phyloP scores from a whole-genome alignment of 2,329 filamentous ascomycete species.

The Neonectria sp. region DNA sequence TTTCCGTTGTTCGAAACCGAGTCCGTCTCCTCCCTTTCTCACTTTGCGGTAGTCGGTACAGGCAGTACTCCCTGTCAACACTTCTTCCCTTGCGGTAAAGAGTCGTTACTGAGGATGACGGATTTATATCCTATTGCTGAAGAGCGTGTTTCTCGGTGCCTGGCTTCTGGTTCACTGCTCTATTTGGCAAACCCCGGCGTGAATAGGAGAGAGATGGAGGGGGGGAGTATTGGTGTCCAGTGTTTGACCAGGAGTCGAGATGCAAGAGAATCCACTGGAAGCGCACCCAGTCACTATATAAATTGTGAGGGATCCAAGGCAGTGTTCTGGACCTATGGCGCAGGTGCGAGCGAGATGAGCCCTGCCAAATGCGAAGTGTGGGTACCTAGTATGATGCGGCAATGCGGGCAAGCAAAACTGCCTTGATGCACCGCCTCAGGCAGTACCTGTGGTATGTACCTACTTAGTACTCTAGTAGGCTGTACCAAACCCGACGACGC shows the following conservation, averaged over 20 bases:
- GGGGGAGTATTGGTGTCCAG: not conserved
- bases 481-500: conserved; percentile 9
- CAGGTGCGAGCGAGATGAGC: not conserved
- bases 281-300: not conserved
- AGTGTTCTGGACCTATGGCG: not conserved
- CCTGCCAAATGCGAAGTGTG: not conserved
- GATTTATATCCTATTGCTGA: not conserved
- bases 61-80: not conserved
- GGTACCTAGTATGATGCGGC: not conserved
- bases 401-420: conserved; percentile 39
- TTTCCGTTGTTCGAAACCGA: not conserved
- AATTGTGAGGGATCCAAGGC: not conserved
- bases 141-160: not conserved
- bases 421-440: conserved; percentile 47
- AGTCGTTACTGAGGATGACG: not conserved
- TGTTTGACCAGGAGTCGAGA: not conserved
- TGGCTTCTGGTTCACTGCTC: not conserved
- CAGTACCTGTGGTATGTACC: not conserved
- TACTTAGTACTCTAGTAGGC: not conserved
- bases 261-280: not conserved
- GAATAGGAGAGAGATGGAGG: not conserved
- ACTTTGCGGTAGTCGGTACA: not conserved
- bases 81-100: not conserved
- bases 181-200: not conserved
- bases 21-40: not conserved